A percentile compares a stretch with the other conserved stretches of the same genome.
Conservation (phyloP, 169 alveolate species). For the Perkinsus chesapeaki region DNA sequence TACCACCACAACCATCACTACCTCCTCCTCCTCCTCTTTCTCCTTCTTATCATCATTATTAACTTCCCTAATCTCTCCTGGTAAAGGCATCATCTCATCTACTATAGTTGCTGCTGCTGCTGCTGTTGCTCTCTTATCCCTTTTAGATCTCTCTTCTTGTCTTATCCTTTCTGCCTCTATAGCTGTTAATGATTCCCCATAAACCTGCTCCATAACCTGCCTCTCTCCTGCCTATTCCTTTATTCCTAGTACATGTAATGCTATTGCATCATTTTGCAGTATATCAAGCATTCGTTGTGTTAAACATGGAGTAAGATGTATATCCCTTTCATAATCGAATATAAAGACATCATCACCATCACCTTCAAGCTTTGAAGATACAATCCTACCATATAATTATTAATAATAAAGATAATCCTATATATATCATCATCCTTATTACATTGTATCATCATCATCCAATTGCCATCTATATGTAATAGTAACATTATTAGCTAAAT, state of each 20-base stretch:
- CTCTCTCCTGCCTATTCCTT: background rate
- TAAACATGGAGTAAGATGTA: background rate
- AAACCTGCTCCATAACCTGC: too few relatives aligned
- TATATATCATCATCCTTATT: background rate
- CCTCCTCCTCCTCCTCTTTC: too few relatives aligned
- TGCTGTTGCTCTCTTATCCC: background rate
- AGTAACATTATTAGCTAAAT: conserved; percentile 4
- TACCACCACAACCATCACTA: too few relatives aligned
- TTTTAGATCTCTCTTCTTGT: background rate
- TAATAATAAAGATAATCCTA: too few relatives aligned
- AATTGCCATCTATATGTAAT: background rate
- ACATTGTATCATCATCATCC: background rate
- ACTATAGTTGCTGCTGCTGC: too few relatives aligned
- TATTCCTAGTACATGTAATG: background rate
- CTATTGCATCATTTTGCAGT: background rate
- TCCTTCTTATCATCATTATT: too few relatives aligned
- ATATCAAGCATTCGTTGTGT: background rate
- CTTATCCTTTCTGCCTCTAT: background rate
- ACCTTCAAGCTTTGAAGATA: background rate
- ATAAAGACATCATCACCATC: background rate
- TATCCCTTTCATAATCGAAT: background rate
- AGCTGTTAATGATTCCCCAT: background rate
- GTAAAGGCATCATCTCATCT: too few relatives aligned
- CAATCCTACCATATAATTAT: too few relatives aligned
- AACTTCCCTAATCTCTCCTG: too few relatives aligned